phyloP scores from a whole-genome alignment of 2,329 filamentous ascomycete species.

The Colletotrichum lentis region DNA sequence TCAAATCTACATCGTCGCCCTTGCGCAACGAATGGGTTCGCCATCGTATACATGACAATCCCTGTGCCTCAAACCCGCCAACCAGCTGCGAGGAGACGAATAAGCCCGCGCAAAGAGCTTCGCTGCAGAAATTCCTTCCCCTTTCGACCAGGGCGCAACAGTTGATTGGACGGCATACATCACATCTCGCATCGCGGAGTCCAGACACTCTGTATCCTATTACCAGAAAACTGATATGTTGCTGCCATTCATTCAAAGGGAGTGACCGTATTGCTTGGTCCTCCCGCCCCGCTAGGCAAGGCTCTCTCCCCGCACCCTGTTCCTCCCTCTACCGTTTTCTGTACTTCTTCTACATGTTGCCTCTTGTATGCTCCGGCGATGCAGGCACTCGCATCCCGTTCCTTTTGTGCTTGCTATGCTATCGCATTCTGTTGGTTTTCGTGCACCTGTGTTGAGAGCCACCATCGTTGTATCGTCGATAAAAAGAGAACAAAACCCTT shows the following conservation, averaged over 20 bases:
- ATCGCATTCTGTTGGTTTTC: constrained; percentile 11
- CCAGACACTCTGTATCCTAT: background rate
- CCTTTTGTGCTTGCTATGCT: constrained; percentile 25
- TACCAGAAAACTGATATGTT: constrained; percentile 31
- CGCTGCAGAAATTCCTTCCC: constrained; percentile 16
- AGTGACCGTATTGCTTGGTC: constrained; percentile 31
- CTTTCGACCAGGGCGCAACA: constrained; percentile 15
- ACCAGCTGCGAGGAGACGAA: background rate
- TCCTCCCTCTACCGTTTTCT: constrained; percentile 20
- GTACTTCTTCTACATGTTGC: constrained; percentile 9
- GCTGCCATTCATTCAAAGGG: constrained; percentile 31
- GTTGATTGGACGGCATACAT: constrained; percentile 16
- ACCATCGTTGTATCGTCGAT: constrained; percentile 18
- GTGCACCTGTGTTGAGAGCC: constrained; percentile 37
- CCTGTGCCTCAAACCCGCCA: background rate
- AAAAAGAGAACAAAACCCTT: background rate
- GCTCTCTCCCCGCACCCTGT: constrained; percentile 28
- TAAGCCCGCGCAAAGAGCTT: background rate
- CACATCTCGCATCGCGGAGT: background rate
- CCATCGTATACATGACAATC: background rate
- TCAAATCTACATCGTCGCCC: background rate
- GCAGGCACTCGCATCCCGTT: background rate
- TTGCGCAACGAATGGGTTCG: too few relatives aligned
- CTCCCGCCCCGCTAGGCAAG: constrained; percentile 31
- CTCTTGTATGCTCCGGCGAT: background rate